These are phyloP conservation scores for Penicillium sp. DNA, from an alignment of 2,329 filamentous ascomycete species.

Conservation along the genomic window DNA sequence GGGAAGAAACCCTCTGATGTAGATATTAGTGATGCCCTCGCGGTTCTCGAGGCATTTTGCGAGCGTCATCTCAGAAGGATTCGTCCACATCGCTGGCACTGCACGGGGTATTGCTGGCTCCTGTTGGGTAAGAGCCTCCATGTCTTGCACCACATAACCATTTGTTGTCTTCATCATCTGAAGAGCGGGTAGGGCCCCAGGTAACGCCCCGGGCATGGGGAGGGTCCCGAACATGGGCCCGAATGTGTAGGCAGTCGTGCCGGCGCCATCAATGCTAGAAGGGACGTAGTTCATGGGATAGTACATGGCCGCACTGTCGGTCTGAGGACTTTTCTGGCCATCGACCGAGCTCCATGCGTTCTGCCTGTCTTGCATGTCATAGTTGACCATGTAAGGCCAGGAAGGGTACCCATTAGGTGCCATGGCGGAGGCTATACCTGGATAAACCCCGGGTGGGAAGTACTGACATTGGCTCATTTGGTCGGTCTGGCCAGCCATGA, in stretches of 20 bases:
- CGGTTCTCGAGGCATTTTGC: constrained; percentile 95
- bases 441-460: constrained; percentile 38
- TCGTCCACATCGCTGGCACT: constrained; percentile 81
- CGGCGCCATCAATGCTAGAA: constrained; percentile 58
- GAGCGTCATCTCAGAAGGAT: constrained; percentile 82
- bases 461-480: constrained; percentile 39
- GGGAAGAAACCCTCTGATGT: constrained; percentile 93
- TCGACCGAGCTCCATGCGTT: constrained; percentile 45
- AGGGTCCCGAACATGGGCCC: constrained; percentile 67
- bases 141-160: constrained; percentile 48
- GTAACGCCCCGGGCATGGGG: constrained; percentile 4
- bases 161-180: constrained; percentile 50
- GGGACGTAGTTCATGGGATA: constrained; percentile 56
- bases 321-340: constrained; percentile 52
- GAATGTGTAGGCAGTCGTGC: constrained; percentile 50
- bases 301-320: constrained; percentile 57
- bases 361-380: constrained; percentile 40
- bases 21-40: constrained; percentile 94
- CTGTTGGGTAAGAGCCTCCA: constrained; percentile 68
- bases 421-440: constrained; percentile 34
- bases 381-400: constrained; percentile 36
- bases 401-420: constrained; percentile 35
- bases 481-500: constrained; percentile 31
- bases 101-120: constrained; percentile 84
- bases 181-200: constrained; percentile 29